Evolutionary conservation across 352 stramenopile genomes (phyloP), one percentile per base, ranked within the genome.

Genomic region (Globisporangium apiculatum): DNA sequence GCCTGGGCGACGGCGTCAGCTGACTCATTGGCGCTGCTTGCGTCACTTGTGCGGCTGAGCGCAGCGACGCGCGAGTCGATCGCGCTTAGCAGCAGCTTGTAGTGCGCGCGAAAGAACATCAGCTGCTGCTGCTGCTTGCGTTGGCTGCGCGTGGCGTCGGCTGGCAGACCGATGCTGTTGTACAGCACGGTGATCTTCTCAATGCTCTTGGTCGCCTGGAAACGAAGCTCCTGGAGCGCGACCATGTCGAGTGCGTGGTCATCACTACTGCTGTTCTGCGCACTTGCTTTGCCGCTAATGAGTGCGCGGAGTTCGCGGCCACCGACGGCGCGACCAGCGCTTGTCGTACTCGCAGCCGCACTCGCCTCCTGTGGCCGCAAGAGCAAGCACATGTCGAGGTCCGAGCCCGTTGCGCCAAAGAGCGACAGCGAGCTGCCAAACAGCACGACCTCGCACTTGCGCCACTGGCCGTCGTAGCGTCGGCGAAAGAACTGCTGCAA

Each of bases 351-450:
- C 3, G 15, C 46, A 11, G 15, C n/a, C 4, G n/a, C 15, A 5
- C 46, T 17, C 6, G 71, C 61, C 9, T 62, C 55, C 1, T 24
- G 18, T 24, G 18, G 18, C 18, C 18, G 18, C 18, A 71, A 53
- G 17, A 86, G 66, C 9, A 91, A 64, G 58, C 82, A 89, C 68
- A 94, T 73, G 61, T 94, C 84, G 17, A 92, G 54, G 60, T 94
- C 84, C 43, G 80, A 94, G 31, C 57, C 69, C 38, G 72, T 75
- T 11, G 84, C 87, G 36, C 84, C 84, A 45, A 81, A 92, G 50
- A 73, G 82, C 47, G 82, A 91, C 53, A 90, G 53, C 1, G 84
- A 94, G 40, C 84, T 94, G 52, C 84, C 84, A 50, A 89, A 94
- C 5, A 88, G 69, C 57, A 78, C 50, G 11, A 91, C 53, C 11